Percentiles rank a stretch among this genome's conserved stretches.
Conservation (phyloP, 1,139 yeast genomes). For the Saccharomyces hybrid region DNA sequence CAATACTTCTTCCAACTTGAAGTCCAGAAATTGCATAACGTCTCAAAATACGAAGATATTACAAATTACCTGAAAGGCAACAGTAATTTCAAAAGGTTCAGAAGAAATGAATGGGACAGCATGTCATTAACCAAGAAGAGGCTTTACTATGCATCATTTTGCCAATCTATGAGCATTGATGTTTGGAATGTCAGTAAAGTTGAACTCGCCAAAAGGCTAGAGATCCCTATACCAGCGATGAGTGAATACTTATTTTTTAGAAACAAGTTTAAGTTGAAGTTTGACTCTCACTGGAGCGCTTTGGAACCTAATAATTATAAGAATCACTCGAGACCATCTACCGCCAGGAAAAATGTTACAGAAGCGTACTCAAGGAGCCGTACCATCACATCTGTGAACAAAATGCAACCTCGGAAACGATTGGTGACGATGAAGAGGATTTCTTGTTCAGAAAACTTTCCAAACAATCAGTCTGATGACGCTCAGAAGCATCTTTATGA, state of each 20-base stretch:
- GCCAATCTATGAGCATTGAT: constrained; percentile 13
- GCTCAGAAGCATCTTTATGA: constrained; percentile 4
- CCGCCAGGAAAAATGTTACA: neutral
- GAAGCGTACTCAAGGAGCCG: neutral
- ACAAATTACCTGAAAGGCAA: constrained; percentile 9
- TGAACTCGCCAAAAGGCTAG: constrained; percentile 19
- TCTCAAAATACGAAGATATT: constrained; percentile 1
- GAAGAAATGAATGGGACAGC: constrained; percentile 21
- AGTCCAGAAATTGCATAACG: constrained; percentile 8
- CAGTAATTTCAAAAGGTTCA: constrained; percentile 12
- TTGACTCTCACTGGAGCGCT: constrained; percentile 10
- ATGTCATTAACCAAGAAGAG: constrained; percentile 17
- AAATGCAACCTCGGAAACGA: neutral
- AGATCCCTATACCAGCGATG: constrained; percentile 18
- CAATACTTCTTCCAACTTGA: constrained; percentile 18
- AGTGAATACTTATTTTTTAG: constrained; percentile 23
- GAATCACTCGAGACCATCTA: neutral
- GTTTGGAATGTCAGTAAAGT: constrained; percentile 10
- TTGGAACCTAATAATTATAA: neutral
- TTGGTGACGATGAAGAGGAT: neutral
- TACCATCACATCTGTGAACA: neutral
- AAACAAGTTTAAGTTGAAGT: constrained; percentile 15
- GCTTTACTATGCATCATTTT: constrained; percentile 19
- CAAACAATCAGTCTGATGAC: neutral
- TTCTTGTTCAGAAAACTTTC: neutral